Evolutionary conservation across 495 filamentous ascomycete genomes (phyloP), one percentile per base, ranked within the genome.

Genomic region (Trichoderma erinaceum): DNA sequence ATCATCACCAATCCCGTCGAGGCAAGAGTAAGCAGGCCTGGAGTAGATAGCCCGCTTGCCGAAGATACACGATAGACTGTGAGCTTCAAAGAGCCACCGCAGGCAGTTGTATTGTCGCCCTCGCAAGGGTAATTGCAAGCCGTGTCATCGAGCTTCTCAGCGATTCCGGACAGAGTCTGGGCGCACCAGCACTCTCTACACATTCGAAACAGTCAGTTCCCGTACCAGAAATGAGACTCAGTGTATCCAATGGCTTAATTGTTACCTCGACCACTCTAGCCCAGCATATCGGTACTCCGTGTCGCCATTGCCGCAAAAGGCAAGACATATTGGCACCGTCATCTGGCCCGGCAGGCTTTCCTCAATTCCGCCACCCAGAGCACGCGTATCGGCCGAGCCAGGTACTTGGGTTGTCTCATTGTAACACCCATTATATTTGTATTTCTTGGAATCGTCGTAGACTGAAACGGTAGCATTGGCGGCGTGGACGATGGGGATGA

Each of bases 181-280:
- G 79, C 76, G 69, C 82, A 85, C 77, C 80, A 84, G 77, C 83
- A 85, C 78, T 85, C 81, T 43, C 79, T 80, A 15, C 7, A 27
- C 4, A 46, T 0, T 15, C 56, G n/a, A 16, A 21, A 10, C 12
- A 52, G 38, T 50, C 35, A 35, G 38, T 32, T 29, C 44, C 13
- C n/a, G 46, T 23, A 41, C 44, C 64, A 64, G 29, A 66, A 27
- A 64, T 67, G 41, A 46, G 67, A 44, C 29, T 10, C 8, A 38
- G 0, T 0, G 35, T 38, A 10, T 5, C 35, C 15, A 15, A 64
- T 67, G 68, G 63, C 46, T 13, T 43, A 66, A 41, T 72, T 79
- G n/a, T 38, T 27, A 81, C 80, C 73, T 76, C 23, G 80, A 69
- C 73, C 76, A 82, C 74, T 85, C 82, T 66, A 85, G 66, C 29